A percentile compares a stretch with the other conserved stretches of the same genome.
Evolutionary conservation across 208 protist genomes (phyloP).

Genomic region (Herpetomonas samuelpessoai): DNA sequence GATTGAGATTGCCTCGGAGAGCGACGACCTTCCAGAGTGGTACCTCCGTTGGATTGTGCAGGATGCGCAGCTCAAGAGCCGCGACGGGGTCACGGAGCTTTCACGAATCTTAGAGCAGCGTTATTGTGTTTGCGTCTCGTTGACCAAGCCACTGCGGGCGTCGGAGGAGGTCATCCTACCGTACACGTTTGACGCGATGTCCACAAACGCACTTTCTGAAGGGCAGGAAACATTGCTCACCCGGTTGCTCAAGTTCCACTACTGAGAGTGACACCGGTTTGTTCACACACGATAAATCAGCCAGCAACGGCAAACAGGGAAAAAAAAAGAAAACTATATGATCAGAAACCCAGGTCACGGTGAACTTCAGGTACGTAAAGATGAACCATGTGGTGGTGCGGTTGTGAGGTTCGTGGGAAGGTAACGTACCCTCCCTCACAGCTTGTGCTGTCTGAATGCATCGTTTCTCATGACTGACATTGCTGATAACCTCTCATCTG

Average conservation of each 20-base stretch:
- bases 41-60: conserved; percentile 41
- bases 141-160: conserved; percentile 43
- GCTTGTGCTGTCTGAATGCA: too few species aligned
- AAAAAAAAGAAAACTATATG: too few species aligned
- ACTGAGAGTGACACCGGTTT: conserved; percentile 14
- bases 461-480: too few species aligned
- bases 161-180: conserved; percentile 75
- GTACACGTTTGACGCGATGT: conserved; percentile 43
- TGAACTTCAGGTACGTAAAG: too few species aligned
- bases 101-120: conserved; percentile 28
- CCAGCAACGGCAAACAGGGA: neutral
- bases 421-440: too few species aligned
- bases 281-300: neutral
- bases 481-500: conserved; percentile 11
- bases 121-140: conserved; percentile 67
- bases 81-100: conserved; percentile 23
- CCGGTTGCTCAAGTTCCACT: conserved; percentile 68
- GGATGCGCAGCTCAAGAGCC: conserved; percentile 23
- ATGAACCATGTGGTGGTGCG: too few species aligned
- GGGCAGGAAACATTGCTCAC: conserved; percentile 45
- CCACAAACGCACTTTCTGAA: conserved; percentile 34
- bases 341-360: too few species aligned
- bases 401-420: too few species aligned
- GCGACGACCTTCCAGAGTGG: conserved; percentile 70
- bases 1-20: conserved; percentile 57